phyloP scores from a whole-genome alignment of 1,284 basidiomycete genomes.

The Inonotus hispidus region DNA sequence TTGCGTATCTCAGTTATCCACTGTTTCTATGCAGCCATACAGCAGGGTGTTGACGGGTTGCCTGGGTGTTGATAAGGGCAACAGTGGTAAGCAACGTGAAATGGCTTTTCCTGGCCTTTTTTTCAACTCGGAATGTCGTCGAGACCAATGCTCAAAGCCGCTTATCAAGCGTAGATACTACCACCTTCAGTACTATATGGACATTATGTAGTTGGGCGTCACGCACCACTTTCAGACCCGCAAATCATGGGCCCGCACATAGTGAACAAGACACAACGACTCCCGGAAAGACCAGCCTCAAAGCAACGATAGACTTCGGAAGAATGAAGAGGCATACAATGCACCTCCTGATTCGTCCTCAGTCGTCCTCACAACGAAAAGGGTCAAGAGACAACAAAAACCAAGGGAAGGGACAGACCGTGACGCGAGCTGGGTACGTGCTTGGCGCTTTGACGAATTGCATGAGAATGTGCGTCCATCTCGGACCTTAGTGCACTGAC shows the following conservation, averaged over 20 bases:
- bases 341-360: background rate
- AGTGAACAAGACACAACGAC: too few relatives aligned
- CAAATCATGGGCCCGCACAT: too few relatives aligned
- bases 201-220: too few relatives aligned
- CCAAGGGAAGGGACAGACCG: background rate
- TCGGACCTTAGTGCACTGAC: background rate
- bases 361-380: background rate
- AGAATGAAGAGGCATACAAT: background rate
- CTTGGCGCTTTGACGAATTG: background rate
- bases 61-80: too few relatives aligned
- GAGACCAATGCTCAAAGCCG: too few relatives aligned
- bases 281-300: background rate
- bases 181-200: too few relatives aligned
- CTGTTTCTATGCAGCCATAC: background rate
- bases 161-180: too few relatives aligned
- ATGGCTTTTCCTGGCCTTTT: too few relatives aligned
- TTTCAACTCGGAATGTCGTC: too few relatives aligned
- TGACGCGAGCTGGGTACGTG: background rate
- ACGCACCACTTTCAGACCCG: too few relatives aligned
- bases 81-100: too few relatives aligned
- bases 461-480: background rate
- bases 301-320: background rate
- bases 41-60: too few relatives aligned
- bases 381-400: background rate
- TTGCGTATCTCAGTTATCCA: background rate